A percentile compares a stretch with the other conserved stretches of the same genome.
Evolutionary conservation across 768 basidiomycete genomes (phyloP).

Genomic region (Inosperma sp.): DNA sequence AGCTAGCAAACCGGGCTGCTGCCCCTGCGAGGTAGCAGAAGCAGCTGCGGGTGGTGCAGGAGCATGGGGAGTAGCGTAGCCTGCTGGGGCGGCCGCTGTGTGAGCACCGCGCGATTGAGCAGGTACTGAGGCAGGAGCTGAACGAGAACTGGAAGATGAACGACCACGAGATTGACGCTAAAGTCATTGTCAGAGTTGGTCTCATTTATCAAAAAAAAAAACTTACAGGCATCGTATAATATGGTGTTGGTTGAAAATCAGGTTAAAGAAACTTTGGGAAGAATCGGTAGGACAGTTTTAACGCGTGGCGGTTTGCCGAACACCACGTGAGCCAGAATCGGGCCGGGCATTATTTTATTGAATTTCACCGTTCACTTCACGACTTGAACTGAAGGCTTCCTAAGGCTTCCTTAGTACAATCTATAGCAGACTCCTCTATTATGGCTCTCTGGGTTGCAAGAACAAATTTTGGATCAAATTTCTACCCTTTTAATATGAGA

Average conservation of each 20-base stretch:
- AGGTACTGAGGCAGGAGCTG: constrained; percentile 40
- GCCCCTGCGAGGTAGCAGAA: constrained; percentile 35
- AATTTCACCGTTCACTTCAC: no score
- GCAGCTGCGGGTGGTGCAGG: constrained; percentile 44
- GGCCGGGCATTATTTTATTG: no score
- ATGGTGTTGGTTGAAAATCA: constrained; percentile 30
- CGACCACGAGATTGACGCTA: constrained; percentile 80
- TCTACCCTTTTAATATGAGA: no score
- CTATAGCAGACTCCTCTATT: no score
- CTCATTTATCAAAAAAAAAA: background rate
- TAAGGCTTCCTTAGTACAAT: no score
- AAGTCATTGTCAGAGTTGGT: constrained; percentile 2
- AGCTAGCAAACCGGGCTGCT: constrained; percentile 67
- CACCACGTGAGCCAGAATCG: no score
- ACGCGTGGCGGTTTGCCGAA: background rate
- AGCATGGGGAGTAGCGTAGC: constrained; percentile 41
- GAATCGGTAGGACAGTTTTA: background rate
- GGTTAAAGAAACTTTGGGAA: background rate
- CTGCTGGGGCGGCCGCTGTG: constrained; percentile 48
- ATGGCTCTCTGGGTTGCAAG: no score
- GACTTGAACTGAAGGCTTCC: no score
- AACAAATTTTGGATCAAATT: no score
- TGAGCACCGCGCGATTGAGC: constrained; percentile 45
- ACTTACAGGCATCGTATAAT: constrained; percentile 39
- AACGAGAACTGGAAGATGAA: constrained; percentile 50